Percentiles rank a stretch among this genome's conserved stretches.
Conservation (phyloP, 2,329 filamentous ascomycete species). For the Fusarium stilboides region DNA sequence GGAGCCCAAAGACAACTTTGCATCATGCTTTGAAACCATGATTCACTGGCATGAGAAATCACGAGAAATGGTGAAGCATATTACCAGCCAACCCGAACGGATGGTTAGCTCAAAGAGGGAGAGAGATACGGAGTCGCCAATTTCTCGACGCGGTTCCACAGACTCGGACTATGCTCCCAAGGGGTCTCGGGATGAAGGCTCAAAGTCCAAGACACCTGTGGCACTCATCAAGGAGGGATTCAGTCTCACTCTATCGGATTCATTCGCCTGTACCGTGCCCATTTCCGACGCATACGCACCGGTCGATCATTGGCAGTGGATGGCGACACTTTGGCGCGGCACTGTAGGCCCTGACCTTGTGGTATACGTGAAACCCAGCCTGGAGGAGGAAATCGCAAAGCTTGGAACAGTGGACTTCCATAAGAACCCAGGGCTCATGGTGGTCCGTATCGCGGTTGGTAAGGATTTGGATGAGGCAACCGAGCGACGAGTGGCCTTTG, state of each 20-base stretch:
- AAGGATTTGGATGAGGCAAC: constrained; percentile 75
- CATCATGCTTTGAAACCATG: constrained; percentile 77
- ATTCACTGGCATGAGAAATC: constrained; percentile 83
- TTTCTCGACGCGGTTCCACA: constrained; percentile 27
- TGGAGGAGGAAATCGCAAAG: constrained; percentile 55
- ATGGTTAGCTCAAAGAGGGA: constrained; percentile 24
- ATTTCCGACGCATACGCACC: constrained; percentile 84
- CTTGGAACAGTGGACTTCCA: constrained; percentile 69
- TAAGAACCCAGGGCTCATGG: constrained; percentile 66
- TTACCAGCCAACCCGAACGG: constrained; percentile 54
- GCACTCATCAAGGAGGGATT: constrained; percentile 84
- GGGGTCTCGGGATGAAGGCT: constrained; percentile 18
- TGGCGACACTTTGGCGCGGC: constrained; percentile 92
- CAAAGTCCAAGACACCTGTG: constrained; percentile 69
- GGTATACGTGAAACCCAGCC: constrained; percentile 71
- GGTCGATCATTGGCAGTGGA: constrained; percentile 98
- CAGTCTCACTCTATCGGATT: constrained; percentile 83
- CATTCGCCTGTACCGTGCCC: constrained; percentile 79
- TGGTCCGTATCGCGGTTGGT: constrained; percentile 64
- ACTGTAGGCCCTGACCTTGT: constrained; percentile 86
- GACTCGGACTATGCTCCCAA: constrained; percentile 18
- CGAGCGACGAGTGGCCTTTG: constrained; percentile 84
- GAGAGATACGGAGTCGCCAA: constrained; percentile 17
- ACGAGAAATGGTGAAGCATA: constrained; percentile 74
- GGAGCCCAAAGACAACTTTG: constrained; percentile 60